Base-by-base conservation (phyloP, 192 early-diverging fungal species). In the Phycomyces nitens region DNA sequence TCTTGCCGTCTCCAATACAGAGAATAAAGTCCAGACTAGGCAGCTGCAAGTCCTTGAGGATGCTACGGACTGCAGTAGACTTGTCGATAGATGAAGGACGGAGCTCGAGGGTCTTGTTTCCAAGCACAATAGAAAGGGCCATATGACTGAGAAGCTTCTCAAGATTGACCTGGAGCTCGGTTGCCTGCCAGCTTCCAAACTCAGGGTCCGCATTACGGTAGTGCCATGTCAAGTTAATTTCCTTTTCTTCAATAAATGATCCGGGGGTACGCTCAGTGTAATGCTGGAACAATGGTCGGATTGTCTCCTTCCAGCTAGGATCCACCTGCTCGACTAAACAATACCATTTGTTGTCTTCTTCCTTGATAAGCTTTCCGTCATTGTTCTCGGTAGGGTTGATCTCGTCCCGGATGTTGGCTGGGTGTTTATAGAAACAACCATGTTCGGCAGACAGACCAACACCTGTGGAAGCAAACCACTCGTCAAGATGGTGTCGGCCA, bases 161-260 rank as follows among this genome's bases (percentile, higher is more conserved):
- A 40, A 99, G 69, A 72, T 99, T 99, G 60, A 94, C 88, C 62
- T 96, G 92, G 40, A 99, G 84, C 76, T 99, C 98, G 47, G 92
- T 92, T 29, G 96, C 95, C 81, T 99, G 96, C 96, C 98, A 99
- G 42, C 80, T 77, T 4, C 96, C 96, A 82, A 96, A 97, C 75
- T 97, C 94, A 1, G 89, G 86, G 67, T 94, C 94, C 0, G 95
- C 92, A 74, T 93, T 92, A 53, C 94, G 86, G 75, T 98, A 99
- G 66, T 98, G 94, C 96, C 96, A 99, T 11, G 96, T 97, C 27
- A 99, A 60, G 65, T 96, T 97, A 56, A 98, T 88, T 72, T 99
- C 96, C 82, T 99, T 99, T 69, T 96, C 93, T 81, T 99, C 98
- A 74, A 99, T 93, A 59, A 94, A 97, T 16, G 88, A 90, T 1